Percentiles rank a stretch among this genome's conserved stretches.
These are phyloP conservation scores for Tilletia walkeri DNA, from an alignment of 1,284 basidiomycete genomes.

Conservation along the genomic window DNA sequence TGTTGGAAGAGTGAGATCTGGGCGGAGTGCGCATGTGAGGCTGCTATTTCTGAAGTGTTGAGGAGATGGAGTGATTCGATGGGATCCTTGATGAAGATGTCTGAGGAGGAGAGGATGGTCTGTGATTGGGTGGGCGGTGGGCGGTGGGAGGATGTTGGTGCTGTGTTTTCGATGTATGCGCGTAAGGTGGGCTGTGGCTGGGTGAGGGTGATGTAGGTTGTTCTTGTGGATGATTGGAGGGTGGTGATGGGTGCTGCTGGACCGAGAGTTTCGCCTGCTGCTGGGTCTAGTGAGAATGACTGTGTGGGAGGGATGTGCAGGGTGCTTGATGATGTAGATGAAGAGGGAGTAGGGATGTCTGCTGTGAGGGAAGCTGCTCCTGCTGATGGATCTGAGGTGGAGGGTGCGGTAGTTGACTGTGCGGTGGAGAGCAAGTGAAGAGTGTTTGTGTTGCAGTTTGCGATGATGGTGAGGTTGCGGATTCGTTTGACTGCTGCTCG, in stretches of 20 bases:
- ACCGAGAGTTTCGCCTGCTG: not conserved
- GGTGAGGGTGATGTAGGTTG: not conserved
- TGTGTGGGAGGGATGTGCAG: not conserved
- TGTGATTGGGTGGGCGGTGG: not conserved
- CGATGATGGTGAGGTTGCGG: not conserved
- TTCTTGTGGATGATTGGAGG: not conserved
- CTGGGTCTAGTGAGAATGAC: not conserved
- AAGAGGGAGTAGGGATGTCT: not conserved
- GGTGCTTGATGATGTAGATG: not conserved
- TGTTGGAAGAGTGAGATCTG: not conserved
- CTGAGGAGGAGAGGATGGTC: not conserved
- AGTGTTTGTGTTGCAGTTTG: not conserved
- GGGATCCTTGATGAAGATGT: not conserved
- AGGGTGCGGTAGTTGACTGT: not conserved
- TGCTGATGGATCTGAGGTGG: not conserved
- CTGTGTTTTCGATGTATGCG: not conserved
- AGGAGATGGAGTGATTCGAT: slow-evolving; percentile 3
- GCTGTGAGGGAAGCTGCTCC: not conserved
- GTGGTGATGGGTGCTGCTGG: not conserved
- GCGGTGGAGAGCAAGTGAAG: not conserved
- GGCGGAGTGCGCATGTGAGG: not conserved
- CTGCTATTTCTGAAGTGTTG: not conserved
- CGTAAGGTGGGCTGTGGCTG: not conserved
- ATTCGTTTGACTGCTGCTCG: slow-evolving; percentile 6
- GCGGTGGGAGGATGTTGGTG: not conserved